Evolutionary conservation across 768 basidiomycete species (phyloP).

Genomic region (Panellus pusillus): DNA sequence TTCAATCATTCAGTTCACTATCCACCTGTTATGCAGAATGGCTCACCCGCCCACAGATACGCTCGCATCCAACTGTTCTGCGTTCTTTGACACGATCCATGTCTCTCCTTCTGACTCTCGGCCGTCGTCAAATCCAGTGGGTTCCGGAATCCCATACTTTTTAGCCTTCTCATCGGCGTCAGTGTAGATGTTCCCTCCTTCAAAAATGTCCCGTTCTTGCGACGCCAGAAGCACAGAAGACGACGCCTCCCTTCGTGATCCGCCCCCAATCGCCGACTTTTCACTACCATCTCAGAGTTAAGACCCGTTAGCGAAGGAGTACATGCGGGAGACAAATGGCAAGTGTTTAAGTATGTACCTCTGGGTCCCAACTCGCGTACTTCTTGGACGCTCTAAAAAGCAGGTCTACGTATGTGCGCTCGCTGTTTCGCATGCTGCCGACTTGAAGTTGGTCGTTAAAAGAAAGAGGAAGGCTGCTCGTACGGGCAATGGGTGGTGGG

Average conservation of each 20-base stretch:
- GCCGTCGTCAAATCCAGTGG: conserved; percentile 22
- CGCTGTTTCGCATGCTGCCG: conserved; percentile 13
- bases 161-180: conserved; percentile 28
- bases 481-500: too few species aligned
- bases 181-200: conserved; percentile 33
- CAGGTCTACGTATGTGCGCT: conserved; percentile 31
- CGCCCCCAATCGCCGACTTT: conserved; percentile 34
- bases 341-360: conserved; percentile 12
- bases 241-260: conserved; percentile 22
- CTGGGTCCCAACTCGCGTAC: conserved; percentile 35
- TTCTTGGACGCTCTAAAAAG: conserved; percentile 30
- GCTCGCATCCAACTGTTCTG: conserved; percentile 19
- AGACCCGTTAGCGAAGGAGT: not conserved
- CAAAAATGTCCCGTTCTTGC: conserved; percentile 27
- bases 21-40: not conserved
- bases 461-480: too few species aligned
- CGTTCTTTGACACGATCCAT: conserved; percentile 29
- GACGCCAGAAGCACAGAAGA: conserved; percentile 23
- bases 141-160: conserved; percentile 24
- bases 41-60: not conserved
- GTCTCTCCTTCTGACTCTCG: conserved; percentile 21
- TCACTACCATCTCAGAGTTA: conserved; percentile 3
- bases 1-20: not conserved
- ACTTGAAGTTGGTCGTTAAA: too few species aligned
- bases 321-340: not conserved